Percentiles rank a stretch among this genome's conserved stretches.
These are phyloP conservation scores for Xylaria sp. DNA, from an alignment of 2,329 filamentous ascomycete species.

Conservation along the genomic window DNA sequence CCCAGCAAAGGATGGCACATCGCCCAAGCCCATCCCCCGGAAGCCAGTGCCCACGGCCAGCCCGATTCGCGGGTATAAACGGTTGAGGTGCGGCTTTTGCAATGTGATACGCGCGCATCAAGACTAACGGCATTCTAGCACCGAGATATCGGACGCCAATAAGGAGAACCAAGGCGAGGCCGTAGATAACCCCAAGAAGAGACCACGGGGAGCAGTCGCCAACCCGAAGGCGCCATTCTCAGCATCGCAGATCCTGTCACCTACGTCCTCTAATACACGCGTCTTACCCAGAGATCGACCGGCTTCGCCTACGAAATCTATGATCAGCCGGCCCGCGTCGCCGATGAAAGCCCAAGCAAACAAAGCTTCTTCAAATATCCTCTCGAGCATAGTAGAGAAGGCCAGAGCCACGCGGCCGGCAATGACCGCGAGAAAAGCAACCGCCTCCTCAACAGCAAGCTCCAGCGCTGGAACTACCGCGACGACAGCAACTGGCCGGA, in stretches of 20 bases:
- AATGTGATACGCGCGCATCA: conserved; percentile 24
- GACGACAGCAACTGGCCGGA: conserved; percentile 39
- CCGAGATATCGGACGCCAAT: conserved; percentile 67
- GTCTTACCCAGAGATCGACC: conserved; percentile 59
- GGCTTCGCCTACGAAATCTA: conserved; percentile 61
- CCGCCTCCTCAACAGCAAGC: conserved; percentile 51
- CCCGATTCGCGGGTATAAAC: conserved; percentile 49
- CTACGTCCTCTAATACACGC: conserved; percentile 81
- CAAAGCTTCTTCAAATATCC: conserved; percentile 48
- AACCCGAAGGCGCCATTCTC: conserved; percentile 47
- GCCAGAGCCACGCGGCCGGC: conserved; percentile 60
- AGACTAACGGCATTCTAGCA: conserved; percentile 52
- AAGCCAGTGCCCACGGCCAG: conserved; percentile 43
- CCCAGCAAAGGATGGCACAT: conserved; percentile 55
- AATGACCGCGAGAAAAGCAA: conserved; percentile 53
- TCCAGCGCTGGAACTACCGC: conserved; percentile 42
- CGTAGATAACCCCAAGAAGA: conserved; percentile 74
- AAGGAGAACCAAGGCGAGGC: conserved; percentile 75
- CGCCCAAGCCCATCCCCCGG: conserved; percentile 43
- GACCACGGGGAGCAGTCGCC: conserved; percentile 52
- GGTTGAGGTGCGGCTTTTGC: conserved; percentile 55
- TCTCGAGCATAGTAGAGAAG: conserved; percentile 66
- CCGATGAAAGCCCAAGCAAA: conserved; percentile 48
- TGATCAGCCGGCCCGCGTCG: conserved; percentile 48
- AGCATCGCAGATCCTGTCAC: conserved; percentile 73